Evolutionary conservation across 306 rosid species (phyloP).

Genomic region (Astragalus glycyphyllos): DNA sequence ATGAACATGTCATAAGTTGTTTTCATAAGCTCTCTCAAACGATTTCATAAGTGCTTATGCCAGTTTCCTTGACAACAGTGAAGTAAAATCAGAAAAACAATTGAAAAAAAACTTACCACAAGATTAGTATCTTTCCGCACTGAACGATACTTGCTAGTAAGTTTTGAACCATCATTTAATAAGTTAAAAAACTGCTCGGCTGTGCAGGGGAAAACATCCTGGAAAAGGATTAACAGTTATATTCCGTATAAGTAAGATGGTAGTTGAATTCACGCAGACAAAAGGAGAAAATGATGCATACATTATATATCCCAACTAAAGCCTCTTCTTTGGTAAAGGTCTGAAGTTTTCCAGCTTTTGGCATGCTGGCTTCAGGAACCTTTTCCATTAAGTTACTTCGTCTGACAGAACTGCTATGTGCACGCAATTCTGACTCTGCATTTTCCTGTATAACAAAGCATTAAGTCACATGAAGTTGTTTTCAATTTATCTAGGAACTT

Average conservation of each 20-base stretch:
- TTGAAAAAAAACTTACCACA: constrained; percentile 69
- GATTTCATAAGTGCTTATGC: too few species aligned
- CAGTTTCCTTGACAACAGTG: constrained; percentile 1
- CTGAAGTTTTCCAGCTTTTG: constrained; percentile 62
- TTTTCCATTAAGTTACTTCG: constrained; percentile 53
- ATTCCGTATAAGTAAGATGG: constrained; percentile 32
- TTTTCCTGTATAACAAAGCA: constrained; percentile 67
- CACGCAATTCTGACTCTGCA: constrained; percentile 93
- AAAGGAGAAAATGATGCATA: constrained; percentile 50
- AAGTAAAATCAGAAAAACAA: constrained; percentile 31
- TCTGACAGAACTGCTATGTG: constrained; percentile 92
- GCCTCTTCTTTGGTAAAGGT: constrained; percentile 83
- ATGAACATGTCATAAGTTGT: too few species aligned
- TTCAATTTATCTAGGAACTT: constrained; percentile 16
- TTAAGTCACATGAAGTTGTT: constrained; percentile 29
- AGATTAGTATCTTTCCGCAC: constrained; percentile 86
- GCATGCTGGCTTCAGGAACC: constrained; percentile 61
- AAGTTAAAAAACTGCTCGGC: constrained; percentile 80
- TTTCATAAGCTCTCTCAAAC: too few species aligned
- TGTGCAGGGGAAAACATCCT: constrained; percentile 84
- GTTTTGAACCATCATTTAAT: constrained; percentile 70
- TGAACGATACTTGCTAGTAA: constrained; percentile 67
- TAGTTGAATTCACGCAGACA: constrained; percentile 22
- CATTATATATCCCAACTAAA: constrained; percentile 71
- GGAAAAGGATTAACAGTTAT: constrained; percentile 50